phyloP scores from a whole-genome alignment of 1,139 yeast genomes.

The Meyerozyma carpophila region DNA sequence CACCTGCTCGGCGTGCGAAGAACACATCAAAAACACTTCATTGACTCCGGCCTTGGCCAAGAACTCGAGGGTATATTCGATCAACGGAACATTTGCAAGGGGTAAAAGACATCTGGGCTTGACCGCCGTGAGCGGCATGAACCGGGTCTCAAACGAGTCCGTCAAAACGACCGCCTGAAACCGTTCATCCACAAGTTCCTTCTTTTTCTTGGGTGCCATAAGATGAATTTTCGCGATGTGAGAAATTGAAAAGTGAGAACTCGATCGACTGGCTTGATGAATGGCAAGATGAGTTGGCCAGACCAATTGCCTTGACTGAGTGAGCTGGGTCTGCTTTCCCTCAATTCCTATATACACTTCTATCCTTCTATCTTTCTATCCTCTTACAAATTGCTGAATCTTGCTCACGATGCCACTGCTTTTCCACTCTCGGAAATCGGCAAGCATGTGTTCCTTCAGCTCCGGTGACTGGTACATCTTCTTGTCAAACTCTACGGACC shows the following conservation, averaged over 20 bases:
- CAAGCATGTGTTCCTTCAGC: conserved; percentile 17
- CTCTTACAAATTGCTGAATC: neutral
- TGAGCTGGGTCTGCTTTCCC: no score
- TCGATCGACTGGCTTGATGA: no score
- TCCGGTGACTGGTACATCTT: conserved; percentile 32
- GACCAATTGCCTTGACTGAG: no score
- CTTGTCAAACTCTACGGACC: conserved; percentile 44
- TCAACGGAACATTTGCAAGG: conserved; percentile 85
- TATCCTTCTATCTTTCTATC: no score
- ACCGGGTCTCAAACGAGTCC: conserved; percentile 87
- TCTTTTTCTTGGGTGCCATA: conserved; percentile 51
- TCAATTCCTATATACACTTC: no score
- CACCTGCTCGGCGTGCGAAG: conserved; percentile 85
- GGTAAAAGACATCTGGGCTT: conserved; percentile 89
- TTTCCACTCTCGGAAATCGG: conserved; percentile 19
- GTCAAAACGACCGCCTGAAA: conserved; percentile 92
- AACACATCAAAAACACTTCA: conserved; percentile 86
- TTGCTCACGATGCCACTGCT: neutral
- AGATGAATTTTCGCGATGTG: conserved; percentile 7
- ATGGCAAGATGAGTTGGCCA: no score
- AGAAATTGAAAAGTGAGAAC: neutral
- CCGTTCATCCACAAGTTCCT: conserved; percentile 61
- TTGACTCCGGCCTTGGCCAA: conserved; percentile 85
- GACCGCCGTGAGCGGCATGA: conserved; percentile 83
- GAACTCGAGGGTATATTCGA: conserved; percentile 92